phyloP scores from a whole-genome alignment of 2,329 filamentous ascomycete genomes.

The Alternaria sp. region DNA sequence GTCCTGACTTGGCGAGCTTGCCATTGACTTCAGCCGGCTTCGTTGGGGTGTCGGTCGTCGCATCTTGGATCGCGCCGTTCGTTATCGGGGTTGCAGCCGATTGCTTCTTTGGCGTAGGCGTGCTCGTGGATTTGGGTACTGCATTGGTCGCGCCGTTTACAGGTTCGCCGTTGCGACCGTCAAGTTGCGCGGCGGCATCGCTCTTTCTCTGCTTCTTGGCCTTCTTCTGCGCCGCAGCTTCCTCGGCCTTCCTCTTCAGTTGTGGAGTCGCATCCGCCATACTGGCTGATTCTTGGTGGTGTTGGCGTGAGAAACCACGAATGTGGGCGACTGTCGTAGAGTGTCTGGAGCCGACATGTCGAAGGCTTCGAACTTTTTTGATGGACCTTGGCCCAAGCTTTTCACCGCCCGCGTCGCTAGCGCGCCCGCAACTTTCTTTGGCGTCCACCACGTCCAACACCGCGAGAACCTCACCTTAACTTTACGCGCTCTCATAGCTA shows the following conservation, averaged over 20 bases:
- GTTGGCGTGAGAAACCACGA: conserved; percentile 2
- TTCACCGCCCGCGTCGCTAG: conserved; percentile 41
- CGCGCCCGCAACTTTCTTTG: conserved; percentile 43
- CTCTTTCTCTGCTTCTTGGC: conserved; percentile 38
- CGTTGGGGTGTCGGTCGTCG: conserved; percentile 14
- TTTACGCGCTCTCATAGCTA: not conserved
- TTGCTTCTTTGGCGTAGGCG: conserved; percentile 16
- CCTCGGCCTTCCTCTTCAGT: conserved; percentile 42
- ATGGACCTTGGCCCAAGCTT: conserved; percentile 35
- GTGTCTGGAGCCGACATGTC: not conserved
- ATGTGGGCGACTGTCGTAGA: conserved; percentile 5
- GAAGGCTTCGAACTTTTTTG: conserved; percentile 24
- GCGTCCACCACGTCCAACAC: conserved; percentile 23
- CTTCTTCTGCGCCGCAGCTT: conserved; percentile 35
- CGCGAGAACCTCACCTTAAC: conserved; percentile 8
- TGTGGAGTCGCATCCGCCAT: conserved; percentile 38
- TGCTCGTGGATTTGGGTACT: conserved; percentile 19
- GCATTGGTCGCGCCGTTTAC: conserved; percentile 16
- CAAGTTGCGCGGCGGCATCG: conserved; percentile 17
- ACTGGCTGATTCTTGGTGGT: not conserved
- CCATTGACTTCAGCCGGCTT: not conserved
- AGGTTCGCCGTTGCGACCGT: conserved; percentile 20
- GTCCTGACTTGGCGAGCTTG: not conserved
- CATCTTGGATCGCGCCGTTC: conserved; percentile 14
- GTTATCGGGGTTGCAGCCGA: conserved; percentile 16